Evolutionary conservation across 2,329 filamentous ascomycete genomes (phyloP).

Genomic region (Xylaria sp.): DNA sequence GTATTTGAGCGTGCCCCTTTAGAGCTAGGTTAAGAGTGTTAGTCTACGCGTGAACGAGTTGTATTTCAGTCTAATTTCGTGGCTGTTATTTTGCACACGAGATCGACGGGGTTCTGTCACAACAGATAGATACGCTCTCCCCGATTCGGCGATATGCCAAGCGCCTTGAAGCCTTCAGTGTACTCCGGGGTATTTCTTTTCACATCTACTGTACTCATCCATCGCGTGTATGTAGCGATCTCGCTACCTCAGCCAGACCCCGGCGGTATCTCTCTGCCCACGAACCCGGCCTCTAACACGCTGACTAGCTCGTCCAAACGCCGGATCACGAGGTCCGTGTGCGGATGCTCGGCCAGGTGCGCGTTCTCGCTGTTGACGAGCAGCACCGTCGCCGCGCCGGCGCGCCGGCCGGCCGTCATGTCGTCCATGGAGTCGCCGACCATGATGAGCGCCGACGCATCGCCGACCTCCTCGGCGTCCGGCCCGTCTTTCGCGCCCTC

Average conservation of each 20-base stretch:
- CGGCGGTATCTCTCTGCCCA: conserved; percentile 50
- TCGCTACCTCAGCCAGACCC: background rate
- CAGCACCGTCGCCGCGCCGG: conserved; percentile 89
- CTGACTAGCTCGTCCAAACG: conserved; percentile 77
- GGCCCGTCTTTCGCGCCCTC: conserved; percentile 21
- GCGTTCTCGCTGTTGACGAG: conserved; percentile 82
- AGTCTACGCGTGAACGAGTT: background rate
- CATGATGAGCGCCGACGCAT: conserved; percentile 63
- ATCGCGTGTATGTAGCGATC: background rate
- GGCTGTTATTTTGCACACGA: background rate
- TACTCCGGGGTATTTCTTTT: background rate
- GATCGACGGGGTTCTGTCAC: background rate
- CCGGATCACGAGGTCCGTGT: conserved; percentile 77
- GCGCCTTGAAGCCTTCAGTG: too few relatives aligned
- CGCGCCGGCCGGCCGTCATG: conserved; percentile 82
- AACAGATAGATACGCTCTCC: background rate
- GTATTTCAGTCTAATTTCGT: background rate
- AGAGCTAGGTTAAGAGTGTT: background rate
- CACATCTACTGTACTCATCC: background rate
- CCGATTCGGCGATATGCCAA: background rate
- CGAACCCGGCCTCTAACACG: conserved; percentile 77
- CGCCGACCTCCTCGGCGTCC: conserved; percentile 48
- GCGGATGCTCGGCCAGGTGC: conserved; percentile 70
- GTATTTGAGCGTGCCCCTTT: background rate
- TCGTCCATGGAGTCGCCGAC: conserved; percentile 87